Base-by-base conservation (phyloP, 768 basidiomycete genomes). In the Suillus alpinus region DNA sequence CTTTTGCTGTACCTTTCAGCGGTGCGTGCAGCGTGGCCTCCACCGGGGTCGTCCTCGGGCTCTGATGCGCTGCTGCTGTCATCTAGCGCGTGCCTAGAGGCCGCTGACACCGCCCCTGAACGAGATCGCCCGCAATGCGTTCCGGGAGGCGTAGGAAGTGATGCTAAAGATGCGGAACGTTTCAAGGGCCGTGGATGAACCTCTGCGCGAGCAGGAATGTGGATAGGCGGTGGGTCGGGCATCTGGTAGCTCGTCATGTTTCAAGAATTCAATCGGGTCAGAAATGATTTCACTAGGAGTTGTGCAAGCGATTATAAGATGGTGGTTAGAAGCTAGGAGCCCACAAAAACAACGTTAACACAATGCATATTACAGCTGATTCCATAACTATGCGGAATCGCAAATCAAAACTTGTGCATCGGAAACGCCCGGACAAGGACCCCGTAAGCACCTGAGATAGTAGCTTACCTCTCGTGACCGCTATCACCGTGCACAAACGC, bases 111-210 rank as follows among this genome's bases (percentile, higher is more conserved):
- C 51, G 78, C 70, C 20, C 80, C 78, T 7, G 75, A 68, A 41
- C 76, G 77, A 59, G 80, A 73, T 23, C 77, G 78, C 62, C 80
- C 85, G 59, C 81, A 77, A 55, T 75, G 78, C 8, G 86, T 88
- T 32, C 83, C 74, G 0, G 88, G 88, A 23, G 87, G 88, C 0
- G 88, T 89, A 39, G 86, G 87, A 26, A 89, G 77, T 5, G 86
- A 86, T 34, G 82, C 83, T 44, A 79, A 78, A 18, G 87, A 89
- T 29, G 86, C 83, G 18, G 85, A 85, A 26, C 86, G 84, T 72
- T 87, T 87, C 53, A 86, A 75, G 18, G 78, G 75, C 43, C 76
- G 78, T 41, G 66, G 51, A 1, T 47, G 61, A 18, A 62, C 56
- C 43, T 61, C 62, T 44, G 59, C 52, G 56, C 62, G 4, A 47